These are phyloP conservation scores for Botrytis tulipae DNA, from an alignment of 2,329 filamentous ascomycete genomes.

Conservation along the genomic window DNA sequence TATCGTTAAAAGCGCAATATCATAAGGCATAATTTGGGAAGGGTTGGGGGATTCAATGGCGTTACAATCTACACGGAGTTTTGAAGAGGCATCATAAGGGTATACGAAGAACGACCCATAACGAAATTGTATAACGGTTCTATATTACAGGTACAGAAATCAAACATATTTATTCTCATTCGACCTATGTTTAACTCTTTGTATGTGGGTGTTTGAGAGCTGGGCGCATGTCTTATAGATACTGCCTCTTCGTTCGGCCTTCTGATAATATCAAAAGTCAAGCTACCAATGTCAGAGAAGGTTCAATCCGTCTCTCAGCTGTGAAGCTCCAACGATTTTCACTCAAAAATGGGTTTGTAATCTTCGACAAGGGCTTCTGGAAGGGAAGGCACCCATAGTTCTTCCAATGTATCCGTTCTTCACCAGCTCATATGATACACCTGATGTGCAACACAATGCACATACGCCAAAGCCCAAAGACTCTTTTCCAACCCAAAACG, in stretches of 20 bases:
- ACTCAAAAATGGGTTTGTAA: background rate
- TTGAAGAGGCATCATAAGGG: conserved; percentile 1
- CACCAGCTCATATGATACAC: background rate
- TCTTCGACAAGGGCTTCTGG: background rate
- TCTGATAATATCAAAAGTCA: background rate
- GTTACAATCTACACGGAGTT: conserved; percentile 20
- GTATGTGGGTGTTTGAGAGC: background rate
- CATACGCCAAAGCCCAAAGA: background rate
- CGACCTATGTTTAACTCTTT: background rate
- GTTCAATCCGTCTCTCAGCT: background rate
- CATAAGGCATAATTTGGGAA: conserved; percentile 3
- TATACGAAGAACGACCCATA: conserved; percentile 14
- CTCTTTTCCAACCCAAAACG: conserved; percentile 22
- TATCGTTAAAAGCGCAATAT: conserved; percentile 62
- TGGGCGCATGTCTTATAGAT: background rate
- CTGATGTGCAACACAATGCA: conserved; percentile 8
- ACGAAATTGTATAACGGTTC: conserved; percentile 20
- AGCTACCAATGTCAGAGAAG: background rate
- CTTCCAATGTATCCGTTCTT: background rate
- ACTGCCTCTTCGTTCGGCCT: background rate
- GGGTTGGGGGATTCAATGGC: conserved; percentile 20
- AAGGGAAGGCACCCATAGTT: background rate
- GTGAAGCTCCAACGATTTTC: background rate
- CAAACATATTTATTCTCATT: background rate
- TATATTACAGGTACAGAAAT: conserved; percentile 6